These are phyloP conservation scores for Athelia psychrophila DNA, from an alignment of 1,284 basidiomycete genomes.

Conservation along the genomic window DNA sequence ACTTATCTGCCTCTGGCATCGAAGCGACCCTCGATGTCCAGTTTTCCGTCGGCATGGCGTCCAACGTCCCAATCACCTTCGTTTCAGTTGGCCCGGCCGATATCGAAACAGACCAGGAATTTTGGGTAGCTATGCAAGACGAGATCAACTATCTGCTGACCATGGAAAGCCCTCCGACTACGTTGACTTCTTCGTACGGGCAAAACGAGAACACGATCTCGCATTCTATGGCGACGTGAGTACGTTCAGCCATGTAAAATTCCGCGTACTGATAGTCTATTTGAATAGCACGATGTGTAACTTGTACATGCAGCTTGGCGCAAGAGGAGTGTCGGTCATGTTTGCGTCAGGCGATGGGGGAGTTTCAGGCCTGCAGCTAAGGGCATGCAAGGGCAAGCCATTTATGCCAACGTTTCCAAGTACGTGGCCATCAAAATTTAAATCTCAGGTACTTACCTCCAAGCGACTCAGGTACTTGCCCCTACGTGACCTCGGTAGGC, in stretches of 20 bases:
- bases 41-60: conserved; percentile 26
- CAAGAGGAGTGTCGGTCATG: conserved; percentile 31
- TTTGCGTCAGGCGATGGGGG: conserved; percentile 46
- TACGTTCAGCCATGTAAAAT: no score
- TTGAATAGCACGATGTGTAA: conserved; percentile 28
- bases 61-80: conserved; percentile 23
- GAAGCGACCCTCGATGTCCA: conserved; percentile 33
- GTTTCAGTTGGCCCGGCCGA: conserved; percentile 17
- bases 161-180: conserved; percentile 26
- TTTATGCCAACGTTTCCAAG: conserved; percentile 42
- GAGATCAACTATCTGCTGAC: conserved; percentile 26
- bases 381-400: conserved; percentile 25
- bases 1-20: conserved; percentile 25
- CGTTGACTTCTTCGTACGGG: conserved; percentile 30
- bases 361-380: conserved; percentile 36
- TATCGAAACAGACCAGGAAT: conserved; percentile 15
- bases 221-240: conserved; percentile 27
- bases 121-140: conserved; percentile 32
- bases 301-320: conserved; percentile 30
- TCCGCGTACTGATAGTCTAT: background rate
- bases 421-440: conserved; percentile 12
- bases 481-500: conserved; percentile 33
- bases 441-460: background rate
- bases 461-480: conserved; percentile 18
- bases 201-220: conserved; percentile 25